phyloP scores from a whole-genome alignment of 441 rosid genomes.

The Populus tomentosa region DNA sequence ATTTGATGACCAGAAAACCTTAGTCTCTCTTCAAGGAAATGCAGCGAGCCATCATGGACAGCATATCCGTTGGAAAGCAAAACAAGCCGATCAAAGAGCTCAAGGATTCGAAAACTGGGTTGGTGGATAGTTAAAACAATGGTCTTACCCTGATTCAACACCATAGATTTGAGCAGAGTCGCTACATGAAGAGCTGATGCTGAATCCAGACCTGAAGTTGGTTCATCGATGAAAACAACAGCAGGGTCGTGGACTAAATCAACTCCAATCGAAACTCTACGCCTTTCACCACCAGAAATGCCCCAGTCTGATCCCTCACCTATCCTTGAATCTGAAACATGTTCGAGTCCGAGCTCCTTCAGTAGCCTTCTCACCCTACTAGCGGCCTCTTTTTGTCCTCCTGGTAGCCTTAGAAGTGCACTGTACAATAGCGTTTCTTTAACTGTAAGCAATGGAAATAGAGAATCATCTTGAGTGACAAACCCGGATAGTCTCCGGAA shows the following conservation, averaged over 20 bases:
- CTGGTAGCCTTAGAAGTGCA: slow-evolving; percentile 70
- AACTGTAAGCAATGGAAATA: slow-evolving; percentile 79
- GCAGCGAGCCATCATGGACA: slow-evolving; percentile 52
- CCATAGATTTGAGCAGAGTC: slow-evolving; percentile 61
- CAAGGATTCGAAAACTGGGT: slow-evolving; percentile 81
- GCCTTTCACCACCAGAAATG: slow-evolving; percentile 85
- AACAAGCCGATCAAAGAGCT: slow-evolving; percentile 58
- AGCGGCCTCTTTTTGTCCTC: slow-evolving; percentile 39
- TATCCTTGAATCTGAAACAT: slow-evolving; percentile 48
- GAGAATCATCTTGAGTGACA: slow-evolving; percentile 81
- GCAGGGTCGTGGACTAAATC: slow-evolving; percentile 87
- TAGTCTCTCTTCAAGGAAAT: slow-evolving; percentile 57
- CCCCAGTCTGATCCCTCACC: slow-evolving; percentile 59
- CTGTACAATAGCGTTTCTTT: slow-evolving; percentile 78
- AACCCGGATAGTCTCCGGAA: slow-evolving; percentile 71
- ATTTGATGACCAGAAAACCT: slow-evolving; percentile 47
- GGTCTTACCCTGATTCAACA: slow-evolving; percentile 67
- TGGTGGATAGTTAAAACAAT: slow-evolving; percentile 80
- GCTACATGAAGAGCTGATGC: slow-evolving; percentile 74
- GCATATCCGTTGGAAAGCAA: slow-evolving; percentile 63
- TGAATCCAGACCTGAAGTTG: slow-evolving; percentile 92
- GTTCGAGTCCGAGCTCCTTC: slow-evolving; percentile 66
- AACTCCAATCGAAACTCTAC: slow-evolving; percentile 84
- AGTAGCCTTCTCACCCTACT: slow-evolving; percentile 50
- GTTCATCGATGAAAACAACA: slow-evolving; percentile 78